A percentile compares a stretch with the other conserved stretches of the same genome.
These are phyloP conservation scores for Mucor plumbeus DNA, from an alignment of 371 early-diverging fungal species.

Conservation along the genomic window DNA sequence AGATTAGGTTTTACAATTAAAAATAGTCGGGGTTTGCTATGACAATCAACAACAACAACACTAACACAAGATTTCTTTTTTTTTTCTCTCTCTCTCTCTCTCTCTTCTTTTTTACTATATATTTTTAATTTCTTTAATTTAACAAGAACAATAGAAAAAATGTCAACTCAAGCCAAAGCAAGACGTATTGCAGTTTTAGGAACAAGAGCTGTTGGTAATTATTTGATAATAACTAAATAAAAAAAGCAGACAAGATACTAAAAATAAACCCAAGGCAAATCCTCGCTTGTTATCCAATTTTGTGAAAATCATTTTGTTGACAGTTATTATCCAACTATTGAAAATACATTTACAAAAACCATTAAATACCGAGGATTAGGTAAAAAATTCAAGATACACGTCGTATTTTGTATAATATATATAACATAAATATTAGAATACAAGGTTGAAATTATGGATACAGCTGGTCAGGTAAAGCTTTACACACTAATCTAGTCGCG, in stretches of 20 bases:
- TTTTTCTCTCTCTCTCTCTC: neutral
- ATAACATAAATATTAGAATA: constrained; percentile 59
- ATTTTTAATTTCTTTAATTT: neutral
- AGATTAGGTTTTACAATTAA: neutral
- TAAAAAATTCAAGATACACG: constrained; percentile 10
- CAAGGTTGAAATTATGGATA: constrained; percentile 91
- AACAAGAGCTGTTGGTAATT: constrained; percentile 82
- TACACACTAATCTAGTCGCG: constrained; percentile 28
- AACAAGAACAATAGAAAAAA: constrained; percentile 6
- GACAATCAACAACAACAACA: neutral
- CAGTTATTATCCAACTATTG: constrained; percentile 85
- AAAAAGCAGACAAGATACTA: neutral
- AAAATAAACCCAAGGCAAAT: constrained; percentile 66
- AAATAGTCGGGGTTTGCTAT: constrained; percentile 3
- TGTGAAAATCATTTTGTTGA: constrained; percentile 93
- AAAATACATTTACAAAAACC: constrained; percentile 87
- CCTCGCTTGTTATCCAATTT: constrained; percentile 92
- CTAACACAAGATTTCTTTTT: constrained; percentile 2
- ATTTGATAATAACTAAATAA: neutral
- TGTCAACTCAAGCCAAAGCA: constrained; percentile 47
- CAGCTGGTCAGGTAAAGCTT: constrained; percentile 80
- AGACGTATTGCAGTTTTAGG: constrained; percentile 83
- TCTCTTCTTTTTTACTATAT: neutral
- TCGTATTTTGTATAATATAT: neutral
- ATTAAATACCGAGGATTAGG: constrained; percentile 79